Evolutionary conservation across 768 basidiomycete genomes (phyloP), one percentile per base, ranked within the genome.

Genomic region (Amanita subjunquillea): DNA sequence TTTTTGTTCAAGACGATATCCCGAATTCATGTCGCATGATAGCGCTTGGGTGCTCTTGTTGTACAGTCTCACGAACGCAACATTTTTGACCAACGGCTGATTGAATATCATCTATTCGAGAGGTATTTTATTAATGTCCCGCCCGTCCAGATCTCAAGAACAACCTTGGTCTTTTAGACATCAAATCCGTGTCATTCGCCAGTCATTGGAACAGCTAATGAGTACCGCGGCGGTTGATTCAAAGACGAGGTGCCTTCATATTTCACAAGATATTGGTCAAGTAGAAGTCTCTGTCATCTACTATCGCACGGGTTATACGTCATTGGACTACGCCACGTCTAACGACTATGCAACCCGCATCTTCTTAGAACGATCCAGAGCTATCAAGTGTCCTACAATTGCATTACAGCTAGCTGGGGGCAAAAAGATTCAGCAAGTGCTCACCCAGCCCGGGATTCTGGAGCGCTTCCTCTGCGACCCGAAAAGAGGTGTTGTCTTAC

Each of bases 391-490:
- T 62, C 95, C 95, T 0, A 81, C 82, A 1, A 80, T 97, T 58
- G 82, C 87, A 4, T 75, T 98, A 12, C 95, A 98, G 58, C 80
- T 97, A n/a, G 92, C 94, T 0, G 95, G 95, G 0, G 84, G 86
- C 3, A 99, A 99, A 74, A 96, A 96, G 63, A 82, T 99, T 0
- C 95, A 98, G 65, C 83, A 97, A 60, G 87, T 86, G 0, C 75
- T 99, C 13, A 79, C 85, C 6, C 77, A 80, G 25, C 79, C 81
- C 0, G 83, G 83, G 1, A 68, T 89, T 6, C 72, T 95, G 20
- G 90, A 91, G 58, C 69, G 71, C 12, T 94, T 93, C 69, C 71
- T 94, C 36, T 63, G 63, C 20, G 64, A 75, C 54, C 55, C 65
- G 43, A 56, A 60, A 29, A 71, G 68, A 51, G 70, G 72, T 56